Base-by-base conservation (phyloP, 768 basidiomycete species). In the Tricholoma furcatifolium region DNA sequence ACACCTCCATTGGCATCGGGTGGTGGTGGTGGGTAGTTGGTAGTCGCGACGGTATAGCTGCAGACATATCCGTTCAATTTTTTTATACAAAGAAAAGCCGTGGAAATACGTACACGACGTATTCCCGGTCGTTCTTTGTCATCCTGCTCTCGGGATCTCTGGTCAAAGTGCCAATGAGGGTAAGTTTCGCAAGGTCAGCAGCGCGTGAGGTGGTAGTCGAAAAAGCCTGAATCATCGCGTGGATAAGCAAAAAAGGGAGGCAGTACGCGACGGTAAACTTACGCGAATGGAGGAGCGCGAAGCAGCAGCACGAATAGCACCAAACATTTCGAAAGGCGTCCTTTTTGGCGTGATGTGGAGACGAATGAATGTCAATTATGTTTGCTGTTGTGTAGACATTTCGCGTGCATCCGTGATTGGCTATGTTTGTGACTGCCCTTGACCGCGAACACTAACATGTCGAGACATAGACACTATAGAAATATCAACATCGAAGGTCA, bases 391-490 rank as follows among this genome's bases (percentile, higher is more conserved):
- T 65, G 57, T 50, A 21, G 6, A 43, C n/a, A 15, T 51, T 39
- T 46, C 31, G 23, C 12, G 18, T 12, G 32, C 35, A 30, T 40
- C 9, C 6, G 6, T 21, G 27, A 23, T 52, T 47, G 50, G 17
- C 43, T 32, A 14, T 50, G 51, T 57, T 63, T 59, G 52, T 32
- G 17, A 32, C 40, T 14, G 17, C 10, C 23, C 30, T 31, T 24
- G 17, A 43, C 40, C n/a, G 14, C 39, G 12, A 34, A 1, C 55
- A 30, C 0, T 32, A 7, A 47, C 55, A 93, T 98, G 93, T 98
- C 96, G 5, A 80, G 97, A 68, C 97, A 98, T 71, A 85, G 94
- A 65, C 81, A 87, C 70, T 78, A 98, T 58, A 79, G 90, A 57
- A 93, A 94, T 71, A 73, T 98, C 24, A 84, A 97, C 67, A 74